Evolutionary conservation across 192 early-diverging fungal species (phyloP).

Genomic region (Backusella morwellensis): DNA sequence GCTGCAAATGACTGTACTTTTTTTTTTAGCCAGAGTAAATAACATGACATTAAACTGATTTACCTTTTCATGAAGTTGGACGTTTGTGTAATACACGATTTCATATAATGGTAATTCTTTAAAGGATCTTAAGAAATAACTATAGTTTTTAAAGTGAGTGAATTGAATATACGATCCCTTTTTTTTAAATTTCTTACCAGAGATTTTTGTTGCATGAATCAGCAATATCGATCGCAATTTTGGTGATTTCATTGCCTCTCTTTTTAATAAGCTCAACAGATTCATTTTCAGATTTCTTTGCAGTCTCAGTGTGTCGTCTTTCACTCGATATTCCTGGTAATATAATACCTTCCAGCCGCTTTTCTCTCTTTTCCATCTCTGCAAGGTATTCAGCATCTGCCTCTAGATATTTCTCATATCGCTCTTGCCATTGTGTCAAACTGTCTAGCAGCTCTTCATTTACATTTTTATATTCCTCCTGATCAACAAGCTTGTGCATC

Average conservation of each 20-base stretch:
- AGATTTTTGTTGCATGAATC: slow-evolving; percentile 41
- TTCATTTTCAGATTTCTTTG: slow-evolving; percentile 40
- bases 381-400: background rate
- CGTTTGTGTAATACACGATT: slow-evolving; percentile 75
- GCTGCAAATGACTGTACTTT: slow-evolving; percentile 68
- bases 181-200: slow-evolving; percentile 34
- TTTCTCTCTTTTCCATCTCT: slow-evolving; percentile 1
- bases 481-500: slow-evolving; percentile 2
- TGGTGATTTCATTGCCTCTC: slow-evolving; percentile 36
- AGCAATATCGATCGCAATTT: slow-evolving; percentile 36
- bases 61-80: slow-evolving; percentile 72
- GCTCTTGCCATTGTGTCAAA: background rate
- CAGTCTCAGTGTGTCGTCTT: slow-evolving; percentile 43
- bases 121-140: slow-evolving; percentile 44
- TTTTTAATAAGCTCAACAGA: slow-evolving; percentile 32
- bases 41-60: background rate
- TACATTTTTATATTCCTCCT: background rate
- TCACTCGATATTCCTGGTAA: slow-evolving; percentile 23
- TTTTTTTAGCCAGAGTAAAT: background rate
- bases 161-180: background rate
- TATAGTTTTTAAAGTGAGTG: background rate
- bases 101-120: slow-evolving; percentile 68
- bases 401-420: background rate
- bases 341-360: slow-evolving; percentile 31
- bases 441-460: background rate